phyloP scores from a whole-genome alignment of 768 basidiomycete genomes.

The Termitomyces sp. region DNA sequence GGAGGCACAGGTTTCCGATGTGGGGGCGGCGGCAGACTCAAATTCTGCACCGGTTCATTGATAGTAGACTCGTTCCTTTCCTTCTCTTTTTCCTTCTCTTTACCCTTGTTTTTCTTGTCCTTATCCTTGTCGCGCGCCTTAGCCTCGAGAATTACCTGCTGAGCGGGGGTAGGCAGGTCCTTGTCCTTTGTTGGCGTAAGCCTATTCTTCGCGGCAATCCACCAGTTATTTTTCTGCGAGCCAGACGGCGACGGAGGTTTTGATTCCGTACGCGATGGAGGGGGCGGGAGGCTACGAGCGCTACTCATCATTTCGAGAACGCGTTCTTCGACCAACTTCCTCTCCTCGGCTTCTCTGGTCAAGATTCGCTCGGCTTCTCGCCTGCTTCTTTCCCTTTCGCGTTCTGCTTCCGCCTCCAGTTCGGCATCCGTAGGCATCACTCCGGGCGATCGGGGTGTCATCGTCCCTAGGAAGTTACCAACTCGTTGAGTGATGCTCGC shows the following conservation, averaged over 20 bases:
- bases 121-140: constrained; percentile 61
- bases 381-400: constrained; percentile 71
- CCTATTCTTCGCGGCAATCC: constrained; percentile 67
- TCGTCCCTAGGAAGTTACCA: constrained; percentile 57
- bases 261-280: constrained; percentile 57
- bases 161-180: constrained; percentile 75
- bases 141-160: constrained; percentile 73
- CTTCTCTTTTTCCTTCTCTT: constrained; percentile 57
- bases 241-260: constrained; percentile 59
- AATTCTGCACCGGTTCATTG: constrained; percentile 52
- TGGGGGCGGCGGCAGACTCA: constrained; percentile 38
- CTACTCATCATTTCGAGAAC: constrained; percentile 69
- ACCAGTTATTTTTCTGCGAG: constrained; percentile 63
- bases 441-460: constrained; percentile 34
- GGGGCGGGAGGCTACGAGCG: constrained; percentile 44
- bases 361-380: constrained; percentile 77
- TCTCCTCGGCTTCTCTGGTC: constrained; percentile 63
- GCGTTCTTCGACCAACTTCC: constrained; percentile 65
- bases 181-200: constrained; percentile 77
- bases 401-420: constrained; percentile 74
- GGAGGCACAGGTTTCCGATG: constrained; percentile 43
- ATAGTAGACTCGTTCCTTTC: constrained; percentile 53
- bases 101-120: constrained; percentile 41
- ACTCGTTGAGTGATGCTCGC: constrained; percentile 72
- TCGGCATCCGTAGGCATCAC: constrained; percentile 65